Conservation (phyloP, 164 flowering plant species). For the Dillenia turbinata region DNA sequence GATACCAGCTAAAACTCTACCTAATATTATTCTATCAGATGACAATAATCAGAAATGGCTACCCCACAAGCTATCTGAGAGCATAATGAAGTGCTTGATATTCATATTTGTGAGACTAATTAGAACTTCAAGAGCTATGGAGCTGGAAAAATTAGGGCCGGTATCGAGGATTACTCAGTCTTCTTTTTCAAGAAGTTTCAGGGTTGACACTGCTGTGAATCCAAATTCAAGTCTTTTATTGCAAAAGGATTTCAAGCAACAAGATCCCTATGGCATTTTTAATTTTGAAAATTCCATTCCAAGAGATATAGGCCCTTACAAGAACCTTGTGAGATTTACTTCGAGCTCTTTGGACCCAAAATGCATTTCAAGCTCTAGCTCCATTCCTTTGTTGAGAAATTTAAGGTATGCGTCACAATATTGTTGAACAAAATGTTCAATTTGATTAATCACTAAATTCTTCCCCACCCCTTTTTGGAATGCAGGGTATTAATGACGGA, state of each 20-base stretch:
- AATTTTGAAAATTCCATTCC: slow-evolving; percentile 67
- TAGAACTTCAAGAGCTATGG: slow-evolving; percentile 68
- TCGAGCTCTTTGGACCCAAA: slow-evolving; percentile 68
- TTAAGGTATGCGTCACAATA: slow-evolving; percentile 44
- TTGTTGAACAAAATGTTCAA: neutral
- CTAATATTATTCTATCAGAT: slow-evolving; percentile 31
- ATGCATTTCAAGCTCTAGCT: slow-evolving; percentile 61
- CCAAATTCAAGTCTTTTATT: slow-evolving; percentile 29
- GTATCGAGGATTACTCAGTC: slow-evolving; percentile 39
- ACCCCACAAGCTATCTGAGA: slow-evolving; percentile 89
- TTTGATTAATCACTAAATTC: neutral
- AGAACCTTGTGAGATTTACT: slow-evolving; percentile 74
- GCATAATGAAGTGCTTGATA: slow-evolving; percentile 80
- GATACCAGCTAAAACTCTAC: slow-evolving; percentile 29
- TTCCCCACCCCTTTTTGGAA: slow-evolving; percentile 3
- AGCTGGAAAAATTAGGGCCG: slow-evolving; percentile 63
- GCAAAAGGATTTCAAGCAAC: slow-evolving; percentile 66
- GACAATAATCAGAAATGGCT: slow-evolving; percentile 39
- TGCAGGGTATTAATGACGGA: slow-evolving; percentile 54
- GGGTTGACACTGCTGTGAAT: slow-evolving; percentile 35
- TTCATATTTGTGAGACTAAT: slow-evolving; percentile 71
- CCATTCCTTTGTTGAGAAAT: slow-evolving; percentile 55
- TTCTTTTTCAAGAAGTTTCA: slow-evolving; percentile 60
- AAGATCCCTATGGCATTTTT: slow-evolving; percentile 88
- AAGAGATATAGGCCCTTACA: slow-evolving; percentile 95